Evolutionary conservation across 805 yeast species (phyloP).

Genomic region (Ogataea paradorogensis): DNA sequence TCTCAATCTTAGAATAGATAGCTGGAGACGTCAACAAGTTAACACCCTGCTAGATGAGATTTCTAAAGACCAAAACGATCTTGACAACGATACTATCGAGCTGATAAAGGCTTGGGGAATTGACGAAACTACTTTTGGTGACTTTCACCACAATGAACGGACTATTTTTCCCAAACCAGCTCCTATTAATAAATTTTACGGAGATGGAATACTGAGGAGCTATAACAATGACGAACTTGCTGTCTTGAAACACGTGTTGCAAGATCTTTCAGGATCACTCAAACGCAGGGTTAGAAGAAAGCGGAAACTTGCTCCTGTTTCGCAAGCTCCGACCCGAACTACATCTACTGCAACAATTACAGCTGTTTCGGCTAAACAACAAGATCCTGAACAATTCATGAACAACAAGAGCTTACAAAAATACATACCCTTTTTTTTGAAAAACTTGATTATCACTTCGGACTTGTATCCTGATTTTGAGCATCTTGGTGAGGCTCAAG

Average conservation of each 20-base stretch:
- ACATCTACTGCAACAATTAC: slow-evolving; percentile 15
- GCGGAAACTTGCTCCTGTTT: not conserved
- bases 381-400: slow-evolving; percentile 23
- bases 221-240: slow-evolving; percentile 23
- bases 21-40: slow-evolving; percentile 32
- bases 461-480: slow-evolving; percentile 23
- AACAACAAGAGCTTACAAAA: slow-evolving; percentile 31
- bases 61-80: slow-evolving; percentile 6
- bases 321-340: slow-evolving; percentile 13
- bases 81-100: slow-evolving; percentile 24
- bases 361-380: not conserved
- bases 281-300: slow-evolving; percentile 6
- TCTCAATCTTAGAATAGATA: slow-evolving; percentile 28
- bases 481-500: slow-evolving; percentile 9
- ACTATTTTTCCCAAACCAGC: slow-evolving; percentile 1
- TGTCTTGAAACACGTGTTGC: slow-evolving; percentile 18
- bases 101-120: slow-evolving; percentile 33
- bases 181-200: slow-evolving; percentile 18
- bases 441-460: slow-evolving; percentile 26
- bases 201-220: slow-evolving; percentile 20
- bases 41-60: slow-evolving; percentile 23
- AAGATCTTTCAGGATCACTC: slow-evolving; percentile 22
- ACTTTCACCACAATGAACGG: slow-evolving; percentile 1
- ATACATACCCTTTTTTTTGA: slow-evolving; percentile 30
- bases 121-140: slow-evolving; percentile 19